Conservation (phyloP, 2,329 filamentous ascomycete species). For the Penicillium fuscoglaucum region DNA sequence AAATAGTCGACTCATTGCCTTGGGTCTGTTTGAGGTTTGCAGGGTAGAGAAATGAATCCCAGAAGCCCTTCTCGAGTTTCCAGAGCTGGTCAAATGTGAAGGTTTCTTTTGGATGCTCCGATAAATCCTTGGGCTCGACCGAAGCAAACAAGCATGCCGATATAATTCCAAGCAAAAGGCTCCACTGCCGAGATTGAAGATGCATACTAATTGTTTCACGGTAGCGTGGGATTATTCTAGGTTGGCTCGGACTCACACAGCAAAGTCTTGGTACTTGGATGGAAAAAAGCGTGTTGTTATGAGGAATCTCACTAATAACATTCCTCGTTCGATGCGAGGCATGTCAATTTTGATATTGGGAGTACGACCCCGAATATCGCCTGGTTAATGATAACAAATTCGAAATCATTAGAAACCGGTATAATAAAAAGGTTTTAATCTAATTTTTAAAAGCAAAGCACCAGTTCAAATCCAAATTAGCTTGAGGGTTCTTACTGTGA, state of each 20-base stretch:
- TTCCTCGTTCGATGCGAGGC: neutral
- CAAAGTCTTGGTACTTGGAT: neutral
- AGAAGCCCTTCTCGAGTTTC: constrained; percentile 25
- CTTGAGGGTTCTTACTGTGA: neutral
- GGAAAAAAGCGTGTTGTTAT: neutral
- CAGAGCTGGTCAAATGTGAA: constrained; percentile 27
- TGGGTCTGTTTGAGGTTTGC: constrained; percentile 25
- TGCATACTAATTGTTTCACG: neutral
- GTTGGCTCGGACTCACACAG: neutral
- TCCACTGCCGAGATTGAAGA: neutral
- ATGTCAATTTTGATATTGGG: neutral
- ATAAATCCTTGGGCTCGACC: neutral
- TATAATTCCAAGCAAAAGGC: neutral
- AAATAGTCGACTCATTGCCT: constrained; percentile 24
- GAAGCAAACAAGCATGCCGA: neutral
- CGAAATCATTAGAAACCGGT: neutral
- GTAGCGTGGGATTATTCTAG: neutral
- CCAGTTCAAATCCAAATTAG: neutral
- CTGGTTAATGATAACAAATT: neutral
- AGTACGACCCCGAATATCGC: neutral
- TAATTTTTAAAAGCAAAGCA: neutral
- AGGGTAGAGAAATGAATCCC: constrained; percentile 30
- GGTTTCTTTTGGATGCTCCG: neutral
- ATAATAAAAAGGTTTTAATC: accelerated
- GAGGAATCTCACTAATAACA: neutral